Percentiles rank a stretch among this genome's conserved stretches.
These are phyloP conservation scores for Canavalia gladiata DNA, from an alignment of 306 rosid genomes.

Conservation along the genomic window DNA sequence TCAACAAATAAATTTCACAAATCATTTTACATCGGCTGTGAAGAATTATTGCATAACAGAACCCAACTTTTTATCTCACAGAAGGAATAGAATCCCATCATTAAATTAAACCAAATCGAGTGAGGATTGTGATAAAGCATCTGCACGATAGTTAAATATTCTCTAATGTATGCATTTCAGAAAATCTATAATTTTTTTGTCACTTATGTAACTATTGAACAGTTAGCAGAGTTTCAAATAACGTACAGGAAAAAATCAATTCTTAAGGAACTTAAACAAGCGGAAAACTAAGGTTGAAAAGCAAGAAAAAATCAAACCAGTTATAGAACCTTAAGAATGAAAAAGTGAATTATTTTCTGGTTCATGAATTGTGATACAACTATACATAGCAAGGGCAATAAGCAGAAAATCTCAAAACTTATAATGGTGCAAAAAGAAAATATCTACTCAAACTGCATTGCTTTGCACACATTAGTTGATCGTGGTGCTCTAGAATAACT, in stretches of 20 bases:
- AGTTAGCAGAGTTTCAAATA: slow-evolving; percentile 3
- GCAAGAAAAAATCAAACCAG: neutral
- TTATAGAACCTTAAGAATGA: neutral
- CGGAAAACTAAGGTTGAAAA: too few relatives aligned
- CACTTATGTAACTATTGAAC: neutral
- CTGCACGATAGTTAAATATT: neutral
- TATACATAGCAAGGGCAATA: slow-evolving; percentile 13
- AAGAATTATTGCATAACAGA: neutral
- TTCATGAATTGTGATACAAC: slow-evolving; percentile 7
- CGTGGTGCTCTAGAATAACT: slow-evolving; percentile 28
- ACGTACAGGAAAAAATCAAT: slow-evolving; percentile 8
- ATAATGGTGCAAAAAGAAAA: slow-evolving; percentile 36
- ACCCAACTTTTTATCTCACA: slow-evolving; percentile 3
- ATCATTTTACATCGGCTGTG: neutral
- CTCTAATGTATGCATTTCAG: neutral
- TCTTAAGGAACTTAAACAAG: slow-evolving; percentile 8
- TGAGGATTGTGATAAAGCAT: neutral
- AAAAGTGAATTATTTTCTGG: slow-evolving; percentile 7
- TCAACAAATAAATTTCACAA: slow-evolving; percentile 18
- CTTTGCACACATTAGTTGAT: slow-evolving; percentile 16
- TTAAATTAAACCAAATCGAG: neutral
- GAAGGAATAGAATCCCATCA: neutral
- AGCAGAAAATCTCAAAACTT: slow-evolving; percentile 17
- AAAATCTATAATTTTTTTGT: neutral
- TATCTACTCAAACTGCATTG: slow-evolving; percentile 6